Evolutionary conservation across 371 early-diverging fungal genomes (phyloP).

Genomic region (Apophysomyces trapeziformis): DNA sequence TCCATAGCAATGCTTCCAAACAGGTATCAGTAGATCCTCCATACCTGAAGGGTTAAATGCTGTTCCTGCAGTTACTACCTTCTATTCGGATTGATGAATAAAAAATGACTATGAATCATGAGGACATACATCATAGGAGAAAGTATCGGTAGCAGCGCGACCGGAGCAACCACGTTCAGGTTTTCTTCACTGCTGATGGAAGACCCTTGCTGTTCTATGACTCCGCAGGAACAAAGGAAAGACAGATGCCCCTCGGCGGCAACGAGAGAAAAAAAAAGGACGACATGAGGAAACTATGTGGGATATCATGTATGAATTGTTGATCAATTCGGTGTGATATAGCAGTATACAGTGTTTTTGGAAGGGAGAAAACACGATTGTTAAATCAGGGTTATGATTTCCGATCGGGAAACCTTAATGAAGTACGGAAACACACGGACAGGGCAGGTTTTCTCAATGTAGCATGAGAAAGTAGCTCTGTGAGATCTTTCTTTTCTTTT

Average conservation of each 20-base stretch:
- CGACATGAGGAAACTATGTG: neutral
- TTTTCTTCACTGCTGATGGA: neutral
- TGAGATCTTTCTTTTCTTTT: neutral
- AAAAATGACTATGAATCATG: neutral
- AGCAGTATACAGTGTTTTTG: neutral
- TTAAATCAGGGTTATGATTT: slow-evolving; percentile 1
- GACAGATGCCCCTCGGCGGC: slow-evolving; percentile 1
- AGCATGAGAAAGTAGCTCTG: slow-evolving; percentile 1
- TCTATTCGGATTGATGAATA: too few species aligned
- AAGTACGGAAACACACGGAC: slow-evolving; percentile 5
- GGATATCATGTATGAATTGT: neutral
- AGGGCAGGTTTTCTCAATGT: neutral
- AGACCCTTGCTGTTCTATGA: neutral
- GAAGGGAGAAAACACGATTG: slow-evolving; percentile 5
- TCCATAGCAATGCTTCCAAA: too few species aligned
- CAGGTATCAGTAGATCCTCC: too few species aligned
- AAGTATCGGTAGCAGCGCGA: neutral
- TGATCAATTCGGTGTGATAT: slow-evolving; percentile 1
- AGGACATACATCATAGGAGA: neutral
- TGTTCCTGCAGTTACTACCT: too few species aligned
- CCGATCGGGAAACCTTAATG: slow-evolving; percentile 4
- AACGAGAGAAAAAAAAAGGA: neutral
- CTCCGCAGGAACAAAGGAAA: neutral
- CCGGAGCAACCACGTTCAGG: neutral
- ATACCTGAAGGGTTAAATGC: too few species aligned